Conservation (phyloP, 805 yeast genomes). For the Starmera caribaea region DNA sequence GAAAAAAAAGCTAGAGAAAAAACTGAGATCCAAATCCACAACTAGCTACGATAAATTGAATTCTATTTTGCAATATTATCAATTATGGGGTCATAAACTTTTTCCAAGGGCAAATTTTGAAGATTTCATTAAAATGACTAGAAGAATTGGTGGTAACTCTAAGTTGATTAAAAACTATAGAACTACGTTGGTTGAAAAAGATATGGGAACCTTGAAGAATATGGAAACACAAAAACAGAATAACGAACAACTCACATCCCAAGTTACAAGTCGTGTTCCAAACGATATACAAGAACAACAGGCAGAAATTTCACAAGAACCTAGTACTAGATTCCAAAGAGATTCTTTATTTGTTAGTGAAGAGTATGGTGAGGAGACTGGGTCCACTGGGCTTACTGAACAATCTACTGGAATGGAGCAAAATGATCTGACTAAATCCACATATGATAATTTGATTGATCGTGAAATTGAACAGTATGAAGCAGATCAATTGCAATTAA, state of each 20-base stretch:
- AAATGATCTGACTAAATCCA: too few species aligned
- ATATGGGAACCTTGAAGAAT: conserved; percentile 15
- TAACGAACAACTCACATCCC: too few species aligned
- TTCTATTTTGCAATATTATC: conserved; percentile 45
- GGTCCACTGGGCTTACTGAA: too few species aligned
- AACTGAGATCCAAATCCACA: conserved; percentile 12
- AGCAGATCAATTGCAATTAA: too few species aligned
- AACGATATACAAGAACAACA: conserved; percentile 5
- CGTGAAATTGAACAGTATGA: too few species aligned
- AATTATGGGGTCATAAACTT: conserved; percentile 66
- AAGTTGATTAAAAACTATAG: conserved; percentile 33
- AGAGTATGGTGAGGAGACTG: conserved; percentile 17
- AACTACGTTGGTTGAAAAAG: conserved; percentile 28
- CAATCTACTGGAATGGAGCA: too few species aligned
- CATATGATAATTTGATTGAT: too few species aligned
- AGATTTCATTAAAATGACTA: conserved; percentile 52
- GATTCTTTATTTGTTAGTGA: too few species aligned
- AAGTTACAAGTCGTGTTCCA: background rate
- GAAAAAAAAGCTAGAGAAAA: background rate
- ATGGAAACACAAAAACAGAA: conserved; percentile 3
- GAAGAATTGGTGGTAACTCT: conserved; percentile 36
- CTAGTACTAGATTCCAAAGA: background rate
- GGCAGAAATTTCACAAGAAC: conserved; percentile 14
- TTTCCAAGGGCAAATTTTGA: conserved; percentile 74
- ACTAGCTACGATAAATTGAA: conserved; percentile 36